Evolutionary conservation across 225 moss, liverwort and hornwort species (phyloP).

Genomic region (Sphagnum contortum): DNA sequence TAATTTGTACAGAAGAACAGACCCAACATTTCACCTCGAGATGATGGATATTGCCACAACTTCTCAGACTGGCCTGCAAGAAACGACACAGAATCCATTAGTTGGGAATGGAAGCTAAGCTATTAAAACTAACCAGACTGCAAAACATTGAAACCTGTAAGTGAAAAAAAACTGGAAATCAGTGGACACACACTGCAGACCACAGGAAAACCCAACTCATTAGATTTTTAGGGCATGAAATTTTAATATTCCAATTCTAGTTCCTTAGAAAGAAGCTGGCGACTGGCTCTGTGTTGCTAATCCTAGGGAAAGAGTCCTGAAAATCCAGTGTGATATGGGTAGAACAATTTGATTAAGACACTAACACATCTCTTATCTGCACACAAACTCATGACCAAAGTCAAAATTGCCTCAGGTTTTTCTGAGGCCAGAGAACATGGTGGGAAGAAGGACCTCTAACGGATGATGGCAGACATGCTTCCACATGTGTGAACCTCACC

Average conservation of each 20-base stretch:
- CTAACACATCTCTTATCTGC: background rate
- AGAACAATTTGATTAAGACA: background rate
- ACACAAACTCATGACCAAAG: background rate
- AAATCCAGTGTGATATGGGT: background rate
- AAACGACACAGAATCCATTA: background rate
- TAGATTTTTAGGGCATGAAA: slow-evolving; percentile 23
- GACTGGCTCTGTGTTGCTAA: background rate
- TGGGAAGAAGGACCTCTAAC: background rate
- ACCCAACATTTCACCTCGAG: slow-evolving; percentile 44
- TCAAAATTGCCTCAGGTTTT: no score
- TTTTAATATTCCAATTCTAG: slow-evolving; percentile 3
- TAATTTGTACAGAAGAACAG: no score
- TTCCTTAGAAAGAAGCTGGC: background rate
- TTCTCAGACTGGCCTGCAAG: slow-evolving; percentile 67
- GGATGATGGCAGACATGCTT: background rate
- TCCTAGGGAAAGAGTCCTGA: background rate
- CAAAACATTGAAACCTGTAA: no score
- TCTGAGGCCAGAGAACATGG: background rate
- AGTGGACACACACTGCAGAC: slow-evolving; percentile 17
- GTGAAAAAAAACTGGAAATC: slow-evolving; percentile 46
- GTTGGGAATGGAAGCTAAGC: background rate
- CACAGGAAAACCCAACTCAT: slow-evolving; percentile 9
- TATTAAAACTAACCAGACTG: no score
- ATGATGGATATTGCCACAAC: slow-evolving; percentile 46
- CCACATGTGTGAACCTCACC: slow-evolving; percentile 28